Base-by-base conservation (phyloP, 495 filamentous ascomycete species). In the Durotheca rogersii region DNA sequence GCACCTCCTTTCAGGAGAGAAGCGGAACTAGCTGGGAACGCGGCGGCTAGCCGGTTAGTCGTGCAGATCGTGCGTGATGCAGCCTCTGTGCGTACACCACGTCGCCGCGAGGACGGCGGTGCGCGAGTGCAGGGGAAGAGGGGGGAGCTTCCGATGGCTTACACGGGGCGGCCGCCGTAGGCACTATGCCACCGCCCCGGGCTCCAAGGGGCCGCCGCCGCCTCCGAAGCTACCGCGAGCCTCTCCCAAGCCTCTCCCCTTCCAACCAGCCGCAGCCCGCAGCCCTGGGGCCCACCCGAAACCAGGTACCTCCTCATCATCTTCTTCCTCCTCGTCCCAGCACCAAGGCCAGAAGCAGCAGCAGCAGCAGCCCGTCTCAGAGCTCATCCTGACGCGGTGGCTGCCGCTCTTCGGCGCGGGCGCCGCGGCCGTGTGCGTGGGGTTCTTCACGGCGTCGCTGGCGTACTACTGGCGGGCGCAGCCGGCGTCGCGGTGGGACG, bases 321-420 rank as follows among this genome's bases (percentile, higher is more conserved):
- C 34, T n/a, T 39, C 53, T 17, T 27, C 44, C n/a, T 47, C 38
- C 7, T 42, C 48, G 7, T 47, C 41, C 12, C 6, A 12, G 6
- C 12, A 50, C 30, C 38, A 51, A 51, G 45, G 42, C 23, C 33
- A 61, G 3, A 55, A 41, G 37, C 30, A 19, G 6, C 46, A 46
- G 18, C 33, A 61, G 3, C 52, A 41, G 37, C 30, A 19, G 6
- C 46, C 58, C 7, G 16, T 61, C 31, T 32, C 53, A 20, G 48
- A 62, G 12, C 50, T 64, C 11, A 35, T 65, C 5, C 49, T 45
- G 11, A 39, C 44, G 25, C 52, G 52, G 0, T 64, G 58, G 60
- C 41, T 67, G 37, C 58, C 58, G 12, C 41, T 69, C 19, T 52
- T 67, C 45, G 67, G 65, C 6, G 55, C 51, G 34, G 62, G 60